phyloP scores from a whole-genome alignment of 2,329 filamentous ascomycete species.

The Penicillium sp. region DNA sequence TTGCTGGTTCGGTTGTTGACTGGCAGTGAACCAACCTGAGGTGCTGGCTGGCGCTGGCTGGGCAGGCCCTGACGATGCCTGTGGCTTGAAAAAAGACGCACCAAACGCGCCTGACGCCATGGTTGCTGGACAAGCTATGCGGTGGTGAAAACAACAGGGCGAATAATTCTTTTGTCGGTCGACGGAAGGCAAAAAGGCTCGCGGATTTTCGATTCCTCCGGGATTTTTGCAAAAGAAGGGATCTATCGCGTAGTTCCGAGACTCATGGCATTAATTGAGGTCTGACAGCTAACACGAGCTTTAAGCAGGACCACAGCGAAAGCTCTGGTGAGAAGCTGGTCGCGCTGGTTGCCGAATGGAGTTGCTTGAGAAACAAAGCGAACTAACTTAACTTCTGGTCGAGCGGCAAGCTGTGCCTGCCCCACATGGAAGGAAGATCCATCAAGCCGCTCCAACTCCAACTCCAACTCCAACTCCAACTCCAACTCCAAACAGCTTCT shows the following conservation, averaged over 20 bases:
- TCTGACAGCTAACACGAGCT: not conserved
- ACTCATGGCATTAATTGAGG: not conserved
- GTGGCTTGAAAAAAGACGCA: slow-evolving; percentile 11
- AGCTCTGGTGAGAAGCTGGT: not conserved
- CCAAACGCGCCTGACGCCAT: slow-evolving; percentile 13
- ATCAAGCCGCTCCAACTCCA: not conserved
- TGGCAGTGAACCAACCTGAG: slow-evolving; percentile 26
- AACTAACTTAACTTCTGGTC: not conserved
- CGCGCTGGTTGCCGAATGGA: not conserved
- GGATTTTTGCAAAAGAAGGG: not conserved
- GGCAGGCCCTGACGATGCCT: slow-evolving; percentile 8
- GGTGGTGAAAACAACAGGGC: not conserved
- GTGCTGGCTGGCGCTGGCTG: slow-evolving; percentile 22
- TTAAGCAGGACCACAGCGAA: not conserved
- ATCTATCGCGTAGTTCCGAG: not conserved
- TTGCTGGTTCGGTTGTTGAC: slow-evolving; percentile 26
- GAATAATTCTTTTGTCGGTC: not conserved
- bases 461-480: not conserved
- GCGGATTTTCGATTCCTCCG: not conserved
- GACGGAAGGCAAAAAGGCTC: not conserved
- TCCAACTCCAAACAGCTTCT: not conserved
- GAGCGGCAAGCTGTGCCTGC: slow-evolving; percentile 8
- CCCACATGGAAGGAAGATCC: slow-evolving; percentile 9
- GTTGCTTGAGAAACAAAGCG: slow-evolving; percentile 7
- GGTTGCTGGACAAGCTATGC: not conserved